phyloP scores from a whole-genome alignment of 352 stramenopile species.

The Elongisporangium anandrum region DNA sequence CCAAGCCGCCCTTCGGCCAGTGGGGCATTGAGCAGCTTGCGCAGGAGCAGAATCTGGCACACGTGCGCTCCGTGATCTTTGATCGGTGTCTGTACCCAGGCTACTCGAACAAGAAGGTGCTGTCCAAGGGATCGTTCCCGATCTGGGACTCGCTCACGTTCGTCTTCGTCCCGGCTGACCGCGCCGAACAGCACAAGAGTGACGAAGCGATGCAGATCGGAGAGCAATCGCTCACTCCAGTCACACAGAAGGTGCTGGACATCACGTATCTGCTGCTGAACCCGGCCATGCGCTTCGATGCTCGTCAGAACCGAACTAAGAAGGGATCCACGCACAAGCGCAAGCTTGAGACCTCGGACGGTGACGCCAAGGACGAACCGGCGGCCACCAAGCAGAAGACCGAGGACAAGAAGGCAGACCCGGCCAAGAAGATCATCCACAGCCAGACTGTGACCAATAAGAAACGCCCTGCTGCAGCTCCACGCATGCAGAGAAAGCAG shows the following conservation, averaged over 20 bases:
- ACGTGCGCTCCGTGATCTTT: slow-evolving; percentile 87
- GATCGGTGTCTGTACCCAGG: slow-evolving; percentile 90
- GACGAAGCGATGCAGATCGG: slow-evolving; percentile 6
- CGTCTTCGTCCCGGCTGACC: slow-evolving; percentile 72
- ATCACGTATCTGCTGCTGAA: slow-evolving; percentile 66
- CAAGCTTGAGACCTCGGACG: slow-evolving; percentile 10
- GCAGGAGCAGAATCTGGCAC: slow-evolving; percentile 31
- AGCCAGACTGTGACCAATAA: too few species aligned
- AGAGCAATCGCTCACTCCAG: slow-evolving; percentile 17
- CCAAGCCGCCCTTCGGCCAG: slow-evolving; percentile 88
- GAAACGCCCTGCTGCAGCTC: too few species aligned
- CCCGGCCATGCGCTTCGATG: slow-evolving; percentile 26
- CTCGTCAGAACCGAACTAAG: slow-evolving; percentile 1
- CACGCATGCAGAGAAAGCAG: too few species aligned
- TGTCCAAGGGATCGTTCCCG: slow-evolving; percentile 94
- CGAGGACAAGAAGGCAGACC: too few species aligned
- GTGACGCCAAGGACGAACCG: neutral
- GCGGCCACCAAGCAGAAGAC: too few species aligned
- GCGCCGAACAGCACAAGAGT: slow-evolving; percentile 8
- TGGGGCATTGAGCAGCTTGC: slow-evolving; percentile 82
- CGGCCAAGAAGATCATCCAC: too few species aligned
- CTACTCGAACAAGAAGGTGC: slow-evolving; percentile 95
- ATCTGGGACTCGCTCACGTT: slow-evolving; percentile 96
- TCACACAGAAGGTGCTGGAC: slow-evolving; percentile 61
- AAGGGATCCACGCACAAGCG: slow-evolving; percentile 17